Evolutionary conservation across 768 basidiomycete genomes (phyloP).

Genomic region (Ephemerocybe angulata): DNA sequence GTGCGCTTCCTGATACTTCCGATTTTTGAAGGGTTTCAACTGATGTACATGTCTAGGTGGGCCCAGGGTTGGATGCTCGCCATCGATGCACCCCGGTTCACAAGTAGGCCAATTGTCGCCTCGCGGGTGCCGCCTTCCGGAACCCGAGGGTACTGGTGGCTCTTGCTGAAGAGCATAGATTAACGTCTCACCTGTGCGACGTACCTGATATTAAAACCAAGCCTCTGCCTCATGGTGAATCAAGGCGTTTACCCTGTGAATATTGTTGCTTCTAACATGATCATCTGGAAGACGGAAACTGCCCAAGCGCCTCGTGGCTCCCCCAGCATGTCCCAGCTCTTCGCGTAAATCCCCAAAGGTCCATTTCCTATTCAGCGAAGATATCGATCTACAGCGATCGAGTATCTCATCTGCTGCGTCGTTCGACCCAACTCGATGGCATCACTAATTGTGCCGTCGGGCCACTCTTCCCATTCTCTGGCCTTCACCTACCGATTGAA

Average conservation of each 20-base stretch:
- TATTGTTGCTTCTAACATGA: too few relatives aligned
- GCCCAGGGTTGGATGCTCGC: too few relatives aligned
- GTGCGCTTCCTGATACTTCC: too few relatives aligned
- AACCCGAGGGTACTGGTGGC: neutral
- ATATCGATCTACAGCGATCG: neutral
- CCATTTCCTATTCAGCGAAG: neutral
- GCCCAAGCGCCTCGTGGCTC: neutral
- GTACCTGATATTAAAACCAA: neutral
- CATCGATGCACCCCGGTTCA: too few relatives aligned
- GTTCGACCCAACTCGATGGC: neutral
- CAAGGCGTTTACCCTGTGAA: too few relatives aligned
- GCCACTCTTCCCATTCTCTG: neutral
- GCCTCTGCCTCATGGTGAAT: neutral
- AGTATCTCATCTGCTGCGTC: neutral
- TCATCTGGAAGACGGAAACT: neutral
- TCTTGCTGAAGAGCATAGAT: neutral
- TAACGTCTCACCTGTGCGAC: neutral
- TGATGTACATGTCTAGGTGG: too few relatives aligned
- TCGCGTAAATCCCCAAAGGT: neutral
- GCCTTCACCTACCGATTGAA: neutral
- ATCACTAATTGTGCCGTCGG: constrained; percentile 2
- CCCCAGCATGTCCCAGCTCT: neutral
- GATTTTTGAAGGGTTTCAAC: too few relatives aligned
- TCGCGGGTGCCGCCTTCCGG: too few relatives aligned
- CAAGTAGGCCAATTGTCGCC: too few relatives aligned